These are phyloP conservation scores for Hymenoscyphus albidus DNA, from an alignment of 2,329 filamentous ascomycete genomes.

Conservation along the genomic window DNA sequence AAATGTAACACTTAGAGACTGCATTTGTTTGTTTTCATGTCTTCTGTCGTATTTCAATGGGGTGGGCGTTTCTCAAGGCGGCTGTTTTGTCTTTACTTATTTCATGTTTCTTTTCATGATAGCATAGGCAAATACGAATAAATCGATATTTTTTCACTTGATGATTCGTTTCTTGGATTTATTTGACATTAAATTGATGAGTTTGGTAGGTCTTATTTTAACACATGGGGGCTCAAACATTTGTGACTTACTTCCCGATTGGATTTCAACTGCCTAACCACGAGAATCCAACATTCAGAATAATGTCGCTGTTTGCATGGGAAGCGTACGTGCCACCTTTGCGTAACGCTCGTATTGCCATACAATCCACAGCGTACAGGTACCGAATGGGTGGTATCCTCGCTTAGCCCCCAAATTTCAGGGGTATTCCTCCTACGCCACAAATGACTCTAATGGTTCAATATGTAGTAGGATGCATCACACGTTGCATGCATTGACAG, in stretches of 20 bases:
- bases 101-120: not conserved
- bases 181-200: no score
- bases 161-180: no score
- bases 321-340: not conserved
- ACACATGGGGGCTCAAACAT: no score
- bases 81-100: not conserved
- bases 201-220: no score
- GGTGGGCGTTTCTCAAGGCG: not conserved
- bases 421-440: not conserved
- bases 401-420: conserved; percentile 1
- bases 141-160: not conserved
- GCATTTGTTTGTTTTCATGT: not conserved
- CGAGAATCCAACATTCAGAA: no score
- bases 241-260: no score
- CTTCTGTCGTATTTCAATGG: not conserved
- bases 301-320: no score
- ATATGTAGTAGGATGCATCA: not conserved
- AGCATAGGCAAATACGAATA: not conserved
- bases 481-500: not conserved
- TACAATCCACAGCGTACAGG: not conserved
- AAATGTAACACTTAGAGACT: not conserved
- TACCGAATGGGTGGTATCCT: not conserved
- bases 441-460: not conserved
- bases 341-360: not conserved
- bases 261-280: no score